Conservation (phyloP, 192 early-diverging fungal genomes). For the Tieghemiomyces parasiticus region DNA sequence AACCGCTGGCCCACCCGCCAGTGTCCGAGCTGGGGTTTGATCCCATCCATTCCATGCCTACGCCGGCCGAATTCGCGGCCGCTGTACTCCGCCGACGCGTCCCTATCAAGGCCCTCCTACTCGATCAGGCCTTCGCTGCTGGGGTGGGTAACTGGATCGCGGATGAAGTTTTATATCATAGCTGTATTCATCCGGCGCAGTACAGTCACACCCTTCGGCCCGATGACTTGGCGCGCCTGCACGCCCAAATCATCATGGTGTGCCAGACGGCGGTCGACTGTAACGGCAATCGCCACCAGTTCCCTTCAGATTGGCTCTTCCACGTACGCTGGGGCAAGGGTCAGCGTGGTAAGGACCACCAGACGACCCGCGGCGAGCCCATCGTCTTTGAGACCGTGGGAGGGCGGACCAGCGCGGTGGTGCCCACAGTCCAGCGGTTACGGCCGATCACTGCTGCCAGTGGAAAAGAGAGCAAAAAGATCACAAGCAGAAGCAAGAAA, state of each 20-base stretch:
- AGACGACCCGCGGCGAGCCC: conserved; percentile 35
- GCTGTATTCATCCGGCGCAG: conserved; percentile 51
- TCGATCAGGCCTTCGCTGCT: conserved; percentile 61
- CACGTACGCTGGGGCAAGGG: conserved; percentile 61
- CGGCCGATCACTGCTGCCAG: conserved; percentile 8
- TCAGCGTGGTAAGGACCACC: conserved; percentile 19
- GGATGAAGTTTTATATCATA: conserved; percentile 66
- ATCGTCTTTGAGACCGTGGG: conserved; percentile 57
- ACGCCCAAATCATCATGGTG: conserved; percentile 30
- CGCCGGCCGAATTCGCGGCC: conserved; percentile 25
- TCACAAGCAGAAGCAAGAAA: too few relatives aligned
- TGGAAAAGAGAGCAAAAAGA: too few relatives aligned
- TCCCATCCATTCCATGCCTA: conserved; percentile 41
- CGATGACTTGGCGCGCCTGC: conserved; percentile 27
- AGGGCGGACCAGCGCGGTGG: conserved; percentile 46
- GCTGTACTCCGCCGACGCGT: conserved; percentile 21
- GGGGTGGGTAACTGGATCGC: conserved; percentile 84
- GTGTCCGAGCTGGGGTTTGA: conserved; percentile 65
- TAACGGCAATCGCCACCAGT: conserved; percentile 49
- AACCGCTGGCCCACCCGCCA: conserved; percentile 27
- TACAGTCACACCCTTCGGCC: conserved; percentile 27
- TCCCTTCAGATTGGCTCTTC: conserved; percentile 66
- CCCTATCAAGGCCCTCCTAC: conserved; percentile 57
- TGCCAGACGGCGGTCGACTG: conserved; percentile 35
- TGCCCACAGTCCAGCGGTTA: conserved; percentile 38